phyloP scores from a whole-genome alignment of 1,284 basidiomycete species.

The Pseudozyma tsukubaensis region DNA sequence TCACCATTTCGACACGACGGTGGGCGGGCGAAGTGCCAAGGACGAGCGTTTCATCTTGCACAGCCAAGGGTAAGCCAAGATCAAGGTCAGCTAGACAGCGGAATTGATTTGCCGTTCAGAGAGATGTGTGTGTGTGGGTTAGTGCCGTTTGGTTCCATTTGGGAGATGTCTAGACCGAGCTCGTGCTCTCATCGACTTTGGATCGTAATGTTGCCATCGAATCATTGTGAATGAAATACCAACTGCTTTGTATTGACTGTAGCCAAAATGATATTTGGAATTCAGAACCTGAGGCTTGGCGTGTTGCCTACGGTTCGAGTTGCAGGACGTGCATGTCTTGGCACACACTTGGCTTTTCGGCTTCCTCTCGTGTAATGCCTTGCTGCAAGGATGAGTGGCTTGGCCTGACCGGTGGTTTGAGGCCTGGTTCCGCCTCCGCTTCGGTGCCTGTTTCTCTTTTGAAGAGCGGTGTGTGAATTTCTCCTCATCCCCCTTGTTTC shows the following conservation, averaged over 20 bases:
- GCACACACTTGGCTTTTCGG: slow-evolving; percentile 2
- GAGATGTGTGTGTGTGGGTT: too few relatives aligned
- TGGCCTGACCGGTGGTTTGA: slow-evolving; percentile 11
- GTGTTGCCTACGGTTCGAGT: slow-evolving; percentile 36
- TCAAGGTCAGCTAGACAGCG: too few relatives aligned
- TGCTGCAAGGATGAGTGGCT: background rate
- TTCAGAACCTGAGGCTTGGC: slow-evolving; percentile 26
- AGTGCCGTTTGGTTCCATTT: too few relatives aligned
- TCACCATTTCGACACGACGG: too few relatives aligned
- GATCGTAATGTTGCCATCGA: too few relatives aligned
- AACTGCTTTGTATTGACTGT: background rate
- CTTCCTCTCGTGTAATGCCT: slow-evolving; percentile 29
- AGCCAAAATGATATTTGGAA: slow-evolving; percentile 2
- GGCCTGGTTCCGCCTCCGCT: background rate
- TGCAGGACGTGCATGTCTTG: slow-evolving; percentile 28
- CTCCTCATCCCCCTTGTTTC: background rate
- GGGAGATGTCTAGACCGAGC: background rate
- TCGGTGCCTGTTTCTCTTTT: slow-evolving; percentile 9
- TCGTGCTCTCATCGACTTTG: background rate
- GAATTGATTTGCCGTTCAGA: too few relatives aligned
- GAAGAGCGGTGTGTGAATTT: background rate
- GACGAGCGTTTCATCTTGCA: too few relatives aligned
- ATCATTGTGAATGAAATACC: background rate
- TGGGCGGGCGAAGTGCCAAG: too few relatives aligned
- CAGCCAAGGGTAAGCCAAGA: too few relatives aligned